Evolutionary conservation across 257 asterid species (phyloP).

Genomic region (Solanum medicagineum): DNA sequence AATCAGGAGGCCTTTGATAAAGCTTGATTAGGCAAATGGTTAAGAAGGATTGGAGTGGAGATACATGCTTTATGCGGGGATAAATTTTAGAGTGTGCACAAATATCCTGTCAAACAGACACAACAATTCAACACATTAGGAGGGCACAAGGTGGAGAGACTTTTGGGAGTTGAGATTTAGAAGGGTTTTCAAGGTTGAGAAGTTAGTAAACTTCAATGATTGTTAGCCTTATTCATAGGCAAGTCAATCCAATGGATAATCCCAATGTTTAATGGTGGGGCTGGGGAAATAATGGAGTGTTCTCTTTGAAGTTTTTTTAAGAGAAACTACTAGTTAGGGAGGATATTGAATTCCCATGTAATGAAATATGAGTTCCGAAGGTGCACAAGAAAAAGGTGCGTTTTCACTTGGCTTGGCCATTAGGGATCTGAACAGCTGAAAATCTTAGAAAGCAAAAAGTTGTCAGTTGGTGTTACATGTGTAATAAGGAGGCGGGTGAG

Average conservation of each 20-base stretch:
- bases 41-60: neutral
- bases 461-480: neutral
- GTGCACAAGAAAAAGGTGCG: neutral
- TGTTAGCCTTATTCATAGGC: neutral
- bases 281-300: neutral
- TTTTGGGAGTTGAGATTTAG: neutral
- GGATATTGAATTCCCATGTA: neutral
- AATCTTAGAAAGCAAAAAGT: neutral
- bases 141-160: neutral
- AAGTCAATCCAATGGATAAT: neutral
- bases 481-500: neutral
- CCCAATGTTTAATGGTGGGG: neutral
- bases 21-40: neutral
- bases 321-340: neutral
- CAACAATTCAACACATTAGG: neutral
- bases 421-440: neutral
- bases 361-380: neutral
- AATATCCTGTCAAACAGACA: neutral
- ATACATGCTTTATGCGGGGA: neutral
- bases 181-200: neutral
- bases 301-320: neutral
- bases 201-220: neutral
- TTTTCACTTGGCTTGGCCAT: neutral
- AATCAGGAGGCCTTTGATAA: neutral
- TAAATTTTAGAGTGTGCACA: neutral